Base-by-base conservation (phyloP, 306 rosid species). In the Fragaria iinumae region DNA sequence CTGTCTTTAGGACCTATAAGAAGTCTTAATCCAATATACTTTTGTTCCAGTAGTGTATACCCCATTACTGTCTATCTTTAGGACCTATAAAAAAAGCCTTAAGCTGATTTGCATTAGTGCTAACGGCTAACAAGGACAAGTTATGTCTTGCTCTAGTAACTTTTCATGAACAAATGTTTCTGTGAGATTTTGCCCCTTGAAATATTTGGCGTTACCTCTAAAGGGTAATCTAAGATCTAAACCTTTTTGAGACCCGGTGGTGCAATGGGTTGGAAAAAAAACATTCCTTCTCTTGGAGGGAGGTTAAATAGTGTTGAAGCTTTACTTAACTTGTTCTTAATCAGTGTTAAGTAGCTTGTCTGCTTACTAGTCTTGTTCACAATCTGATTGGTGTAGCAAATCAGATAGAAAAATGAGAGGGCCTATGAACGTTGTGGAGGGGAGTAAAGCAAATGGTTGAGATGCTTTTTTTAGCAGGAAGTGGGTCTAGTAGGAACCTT, bases 41-140 rank as follows among this genome's bases (percentile, higher is more conserved):
- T 8, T 41, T 6, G 11, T 41, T 41, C 44, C 8, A 6, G 66
- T 56, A 21, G 16, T 21, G 10, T 14, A 21, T 11, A 16, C 11
- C 27, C 63, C 20, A 32, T 71, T 29, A 50, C 18, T 41, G 13
- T 74, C 77, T 41, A 57, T 43, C 27, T 27, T 25, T 20, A 74
- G 12, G 69, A 73, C 43, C 11, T 43, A 43, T 23, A 73, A 38
- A 52, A 56, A 73, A 38, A 38, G 77, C 39, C 34, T 21, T 57
- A 73, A 57, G 23, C 77, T 73, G 25, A 57, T 56, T 41, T 12
- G 17, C 48, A 0, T 38, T 53, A 50, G 57, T 55, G 66, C 38
- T 72, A 13, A 21, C 0, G 2, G 34, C 64, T 23, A 57, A 38
- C 16, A 13, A 55, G 20, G 41, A 55, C 9, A 7, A 53, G 76